These are phyloP conservation scores for Quercus agrifolia DNA, from an alignment of 306 rosid species.

Conservation along the genomic window DNA sequence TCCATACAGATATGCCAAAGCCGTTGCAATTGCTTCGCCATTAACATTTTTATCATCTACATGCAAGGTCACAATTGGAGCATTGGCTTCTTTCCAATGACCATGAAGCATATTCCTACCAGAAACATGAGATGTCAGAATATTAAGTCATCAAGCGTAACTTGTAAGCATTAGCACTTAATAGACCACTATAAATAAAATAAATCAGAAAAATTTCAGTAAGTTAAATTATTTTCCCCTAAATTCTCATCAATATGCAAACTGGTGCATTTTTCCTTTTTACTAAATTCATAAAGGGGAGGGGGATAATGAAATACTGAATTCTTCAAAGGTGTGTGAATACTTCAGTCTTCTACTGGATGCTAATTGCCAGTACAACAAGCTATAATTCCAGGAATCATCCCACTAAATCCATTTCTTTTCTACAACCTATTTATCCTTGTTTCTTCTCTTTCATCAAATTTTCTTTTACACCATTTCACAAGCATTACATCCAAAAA, in stretches of 20 bases:
- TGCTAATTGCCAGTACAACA: neutral
- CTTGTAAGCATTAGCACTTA: neutral
- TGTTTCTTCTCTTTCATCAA: neutral
- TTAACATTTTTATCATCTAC: slow-evolving; percentile 92
- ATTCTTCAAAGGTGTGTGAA: neutral
- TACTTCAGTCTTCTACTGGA: neutral
- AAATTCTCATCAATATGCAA: neutral
- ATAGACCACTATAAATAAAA: neutral
- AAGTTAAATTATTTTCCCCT: neutral
- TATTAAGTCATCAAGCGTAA: neutral
- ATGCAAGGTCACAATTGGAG: slow-evolving; percentile 65
- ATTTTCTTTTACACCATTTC: neutral
- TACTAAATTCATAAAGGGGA: neutral
- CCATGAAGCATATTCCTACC: slow-evolving; percentile 98
- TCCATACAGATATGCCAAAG: slow-evolving; percentile 90
- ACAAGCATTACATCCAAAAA: neutral
- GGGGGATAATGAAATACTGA: neutral
- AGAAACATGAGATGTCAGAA: slow-evolving; percentile 10
- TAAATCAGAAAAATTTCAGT: neutral
- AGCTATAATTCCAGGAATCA: neutral
- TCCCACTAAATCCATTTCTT: neutral
- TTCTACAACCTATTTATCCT: neutral
- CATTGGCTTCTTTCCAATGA: slow-evolving; percentile 98
- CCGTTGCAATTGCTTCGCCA: slow-evolving; percentile 79
- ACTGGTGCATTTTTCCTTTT: neutral